phyloP scores from a whole-genome alignment of 495 filamentous ascomycete species.

The Cercophora newfieldiana region DNA sequence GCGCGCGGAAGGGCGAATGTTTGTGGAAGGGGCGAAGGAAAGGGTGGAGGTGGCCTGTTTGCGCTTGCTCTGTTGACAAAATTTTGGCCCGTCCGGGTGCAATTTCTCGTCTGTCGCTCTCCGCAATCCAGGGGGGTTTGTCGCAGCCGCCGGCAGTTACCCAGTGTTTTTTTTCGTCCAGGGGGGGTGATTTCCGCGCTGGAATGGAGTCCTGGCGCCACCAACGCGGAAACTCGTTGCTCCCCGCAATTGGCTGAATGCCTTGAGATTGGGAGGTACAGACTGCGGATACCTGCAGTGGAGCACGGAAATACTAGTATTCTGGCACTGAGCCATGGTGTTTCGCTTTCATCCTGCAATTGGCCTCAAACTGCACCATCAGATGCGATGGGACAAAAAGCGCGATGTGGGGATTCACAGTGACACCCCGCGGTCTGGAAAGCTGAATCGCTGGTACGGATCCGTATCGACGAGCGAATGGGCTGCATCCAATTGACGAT shows the following conservation, averaged over 20 bases:
- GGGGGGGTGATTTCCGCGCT: neutral
- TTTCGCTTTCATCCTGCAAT: neutral
- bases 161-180: neutral
- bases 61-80: slow-evolving; percentile 14
- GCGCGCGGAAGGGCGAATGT: neutral
- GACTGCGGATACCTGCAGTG: neutral
- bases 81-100: slow-evolving; percentile 6
- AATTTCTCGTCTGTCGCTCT: slow-evolving; percentile 13
- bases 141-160: neutral
- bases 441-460: neutral
- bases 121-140: slow-evolving; percentile 5
- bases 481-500: neutral
- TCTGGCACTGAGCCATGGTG: neutral
- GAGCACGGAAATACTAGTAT: neutral
- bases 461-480: neutral
- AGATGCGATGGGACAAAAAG: neutral
- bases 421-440: neutral
- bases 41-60: neutral
- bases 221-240: neutral
- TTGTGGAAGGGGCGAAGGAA: neutral
- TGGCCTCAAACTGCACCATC: neutral
- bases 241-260: neutral
- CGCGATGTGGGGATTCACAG: neutral
- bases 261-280: neutral
- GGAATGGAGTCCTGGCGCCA: neutral